phyloP scores from a whole-genome alignment of 148 eudicot species.

The Polygonum maritimum region DNA sequence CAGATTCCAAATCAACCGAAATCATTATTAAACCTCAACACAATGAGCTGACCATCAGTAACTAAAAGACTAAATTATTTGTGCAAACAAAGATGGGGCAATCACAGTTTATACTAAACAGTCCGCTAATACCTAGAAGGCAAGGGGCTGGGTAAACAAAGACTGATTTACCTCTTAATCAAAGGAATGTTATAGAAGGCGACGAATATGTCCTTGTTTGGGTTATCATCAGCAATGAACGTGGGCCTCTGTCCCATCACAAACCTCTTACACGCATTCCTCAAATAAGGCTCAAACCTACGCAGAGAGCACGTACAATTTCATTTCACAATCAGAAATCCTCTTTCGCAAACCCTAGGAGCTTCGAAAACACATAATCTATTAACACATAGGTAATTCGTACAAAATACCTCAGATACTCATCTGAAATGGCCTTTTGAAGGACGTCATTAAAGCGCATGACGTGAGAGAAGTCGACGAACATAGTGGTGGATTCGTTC shows the following conservation, averaged over 20 bases:
- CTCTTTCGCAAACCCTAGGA: neutral
- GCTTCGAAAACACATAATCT: neutral
- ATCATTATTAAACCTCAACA: neutral
- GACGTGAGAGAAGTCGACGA: constrained; percentile 85
- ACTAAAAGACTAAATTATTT: neutral
- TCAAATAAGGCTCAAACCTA: constrained; percentile 78
- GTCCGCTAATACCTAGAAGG: neutral
- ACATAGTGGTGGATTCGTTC: constrained; percentile 82
- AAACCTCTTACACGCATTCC: constrained; percentile 83
- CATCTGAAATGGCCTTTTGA: constrained; percentile 77
- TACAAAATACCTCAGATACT: constrained; percentile 50
- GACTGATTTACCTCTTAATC: constrained; percentile 45
- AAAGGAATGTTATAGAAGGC: constrained; percentile 85
- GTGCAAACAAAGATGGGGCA: neutral
- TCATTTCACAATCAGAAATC: neutral
- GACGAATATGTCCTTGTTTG: constrained; percentile 73
- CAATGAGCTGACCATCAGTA: neutral
- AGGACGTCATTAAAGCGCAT: constrained; percentile 79
- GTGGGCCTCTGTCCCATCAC: constrained; percentile 72
- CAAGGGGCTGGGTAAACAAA: neutral
- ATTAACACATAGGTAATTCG: neutral
- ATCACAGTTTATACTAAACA: neutral
- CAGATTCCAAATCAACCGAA: neutral
- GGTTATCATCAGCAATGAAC: constrained; percentile 69
- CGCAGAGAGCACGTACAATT: neutral